Percentiles rank a stretch among this genome's conserved stretches.
These are phyloP conservation scores for Xylaria curta DNA, from an alignment of 495 filamentous ascomycete genomes.

Conservation along the genomic window DNA sequence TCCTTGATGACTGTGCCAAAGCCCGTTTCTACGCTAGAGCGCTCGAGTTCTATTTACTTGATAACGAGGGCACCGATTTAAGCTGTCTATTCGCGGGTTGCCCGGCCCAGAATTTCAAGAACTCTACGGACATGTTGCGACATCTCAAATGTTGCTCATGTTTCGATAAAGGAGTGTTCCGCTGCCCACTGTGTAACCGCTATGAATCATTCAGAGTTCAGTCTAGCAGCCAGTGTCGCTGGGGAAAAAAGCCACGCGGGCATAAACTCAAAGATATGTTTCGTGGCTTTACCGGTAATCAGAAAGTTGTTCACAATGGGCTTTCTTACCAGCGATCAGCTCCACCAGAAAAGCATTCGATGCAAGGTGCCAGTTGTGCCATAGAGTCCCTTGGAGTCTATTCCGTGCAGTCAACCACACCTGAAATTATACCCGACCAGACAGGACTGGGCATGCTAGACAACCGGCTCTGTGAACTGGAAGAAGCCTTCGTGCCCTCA, in stretches of 20 bases:
- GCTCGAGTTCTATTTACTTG: slow-evolving; percentile 28
- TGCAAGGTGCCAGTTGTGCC: too few relatives aligned
- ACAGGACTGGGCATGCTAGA: background rate
- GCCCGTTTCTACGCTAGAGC: slow-evolving; percentile 26
- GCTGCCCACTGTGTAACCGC: slow-evolving; percentile 23
- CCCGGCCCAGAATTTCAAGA: slow-evolving; percentile 7
- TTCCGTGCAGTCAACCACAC: background rate
- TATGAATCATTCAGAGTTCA: slow-evolving; percentile 16
- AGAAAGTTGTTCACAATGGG: background rate
- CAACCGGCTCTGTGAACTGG: background rate
- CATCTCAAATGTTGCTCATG: slow-evolving; percentile 31
- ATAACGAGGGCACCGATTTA: background rate
- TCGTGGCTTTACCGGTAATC: background rate
- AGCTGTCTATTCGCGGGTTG: slow-evolving; percentile 30
- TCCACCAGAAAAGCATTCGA: background rate
- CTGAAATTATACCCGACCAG: background rate
- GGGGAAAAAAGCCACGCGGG: slow-evolving; percentile 22
- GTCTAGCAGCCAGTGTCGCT: slow-evolving; percentile 23
- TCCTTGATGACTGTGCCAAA: slow-evolving; percentile 29
- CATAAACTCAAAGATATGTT: slow-evolving; percentile 23
- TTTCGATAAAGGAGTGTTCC: slow-evolving; percentile 24
- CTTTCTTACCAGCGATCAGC: background rate
- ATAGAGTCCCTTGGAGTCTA: background rate
- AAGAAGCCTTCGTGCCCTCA: too few relatives aligned
- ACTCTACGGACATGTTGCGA: slow-evolving; percentile 23